A percentile compares a stretch with the other conserved stretches of the same genome.
Conservation (phyloP, 805 yeast species). For the Kockiozyma suomiensis region DNA sequence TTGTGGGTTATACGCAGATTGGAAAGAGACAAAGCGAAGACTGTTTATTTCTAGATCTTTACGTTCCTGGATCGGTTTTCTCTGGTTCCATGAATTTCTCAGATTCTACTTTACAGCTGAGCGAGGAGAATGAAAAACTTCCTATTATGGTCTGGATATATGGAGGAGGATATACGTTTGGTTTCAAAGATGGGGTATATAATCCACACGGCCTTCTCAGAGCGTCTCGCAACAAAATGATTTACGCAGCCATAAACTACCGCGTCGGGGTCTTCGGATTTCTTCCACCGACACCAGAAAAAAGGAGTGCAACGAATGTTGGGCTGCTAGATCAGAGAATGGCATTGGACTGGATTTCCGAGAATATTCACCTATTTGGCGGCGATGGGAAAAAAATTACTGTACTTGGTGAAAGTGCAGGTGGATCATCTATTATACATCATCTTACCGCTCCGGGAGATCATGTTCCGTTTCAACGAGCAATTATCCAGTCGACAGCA, state of each 20-base stretch:
- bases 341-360: slow-evolving; percentile 47
- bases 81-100: background rate
- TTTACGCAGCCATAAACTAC: slow-evolving; percentile 47
- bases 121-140: slow-evolving; percentile 11
- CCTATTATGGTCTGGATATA: slow-evolving; percentile 14
- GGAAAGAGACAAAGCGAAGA: slow-evolving; percentile 16
- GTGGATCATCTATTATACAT: slow-evolving; percentile 42
- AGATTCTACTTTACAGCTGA: background rate
- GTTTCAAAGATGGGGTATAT: slow-evolving; percentile 19
- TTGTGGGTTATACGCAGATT: slow-evolving; percentile 4
- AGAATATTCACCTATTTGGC: slow-evolving; percentile 48
- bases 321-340: slow-evolving; percentile 48
- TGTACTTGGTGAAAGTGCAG: slow-evolving; percentile 51
- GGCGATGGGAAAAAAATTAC: slow-evolving; percentile 48
- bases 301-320: slow-evolving; percentile 38
- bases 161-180: slow-evolving; percentile 22
- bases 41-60: slow-evolving; percentile 27
- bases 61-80: slow-evolving; percentile 21
- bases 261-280: slow-evolving; percentile 50
- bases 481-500: slow-evolving; percentile 29
- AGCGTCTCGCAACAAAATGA: slow-evolving; percentile 35
- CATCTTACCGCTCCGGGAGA: slow-evolving; percentile 35
- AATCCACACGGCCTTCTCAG: slow-evolving; percentile 19
- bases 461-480: slow-evolving; percentile 25
- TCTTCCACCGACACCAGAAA: slow-evolving; percentile 40